Base-by-base conservation (phyloP, 331 rosid species). In the Malus hybrid region DNA sequence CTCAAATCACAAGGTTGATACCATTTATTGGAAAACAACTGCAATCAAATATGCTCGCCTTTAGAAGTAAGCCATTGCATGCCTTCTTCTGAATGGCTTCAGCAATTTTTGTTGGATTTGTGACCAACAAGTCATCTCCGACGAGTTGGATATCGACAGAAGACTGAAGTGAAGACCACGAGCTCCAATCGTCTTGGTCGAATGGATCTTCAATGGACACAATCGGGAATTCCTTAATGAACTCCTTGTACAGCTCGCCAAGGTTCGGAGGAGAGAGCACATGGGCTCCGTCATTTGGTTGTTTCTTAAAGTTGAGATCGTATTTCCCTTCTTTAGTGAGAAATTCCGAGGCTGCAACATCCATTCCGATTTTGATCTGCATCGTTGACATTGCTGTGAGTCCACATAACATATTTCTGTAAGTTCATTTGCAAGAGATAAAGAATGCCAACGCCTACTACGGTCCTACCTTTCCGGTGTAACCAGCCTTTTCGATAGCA, bases 361-460 rank as follows among this genome's bases (percentile, higher is more conserved):
- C 99, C 99, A 95, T 95, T 70, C 99, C 99, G 10, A 95, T 95
- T 86, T 95, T 95, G 82, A 95, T 95, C 98, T 95, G 91, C 85
- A 84, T 44, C 76, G 26, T 68, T 50, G 34, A 30, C 77, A 56
- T 76, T 50, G 30, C 24, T 44, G 50, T 68, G 7, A 52, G 60
- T 82, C 72, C 66, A 55, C 61, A 18, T 32, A 70, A 28, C 39
- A 14, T 29, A 39, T 18, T 66, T 19, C 63, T n/a, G 7, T 77
- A 66, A 68, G 66, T 56, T 73, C 85, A 61, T 30, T 53, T 48
- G 52, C 63, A 44, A 63, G 15, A 46, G 48, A 46, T 6, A 9
- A 61, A 62, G 4, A 63, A 30, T 29, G 44, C 19, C 30, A 60
- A 7, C 2, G 13, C 36, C 29, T 18, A 26, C 68, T 60, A 26